Percentiles rank a stretch among this genome's conserved stretches.
Conservation (phyloP, 2,329 filamentous ascomycete genomes). For the Cercospora sp. region DNA sequence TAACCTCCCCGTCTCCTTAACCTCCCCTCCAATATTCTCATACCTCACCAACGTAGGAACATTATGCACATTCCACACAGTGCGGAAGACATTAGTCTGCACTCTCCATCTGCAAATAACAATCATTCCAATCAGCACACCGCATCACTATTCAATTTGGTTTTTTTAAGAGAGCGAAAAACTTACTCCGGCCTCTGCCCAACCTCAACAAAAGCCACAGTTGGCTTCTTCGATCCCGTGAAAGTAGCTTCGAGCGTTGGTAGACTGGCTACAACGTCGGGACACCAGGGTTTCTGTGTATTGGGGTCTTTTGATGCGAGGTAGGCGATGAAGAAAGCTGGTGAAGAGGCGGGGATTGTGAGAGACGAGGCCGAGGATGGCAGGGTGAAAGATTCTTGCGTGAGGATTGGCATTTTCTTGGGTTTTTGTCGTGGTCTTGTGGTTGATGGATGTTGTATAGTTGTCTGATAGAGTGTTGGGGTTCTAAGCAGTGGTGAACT, state of each 20-base stretch:
- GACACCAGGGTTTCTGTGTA: conserved; percentile 26
- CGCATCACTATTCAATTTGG: background rate
- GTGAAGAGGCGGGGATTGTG: background rate
- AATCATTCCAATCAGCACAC: background rate
- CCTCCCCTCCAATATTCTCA: conserved; percentile 11
- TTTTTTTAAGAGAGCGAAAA: background rate
- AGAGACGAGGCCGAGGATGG: background rate
- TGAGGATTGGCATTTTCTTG: background rate
- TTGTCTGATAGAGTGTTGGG: background rate
- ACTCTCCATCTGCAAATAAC: conserved; percentile 22
- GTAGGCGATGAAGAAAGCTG: conserved; percentile 25
- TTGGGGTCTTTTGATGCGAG: conserved; percentile 25
- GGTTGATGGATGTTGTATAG: background rate
- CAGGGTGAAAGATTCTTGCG: background rate
- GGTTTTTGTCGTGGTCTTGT: background rate
- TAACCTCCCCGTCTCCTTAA: conserved; percentile 23
- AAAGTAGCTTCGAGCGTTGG: conserved; percentile 24
- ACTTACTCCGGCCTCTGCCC: conserved; percentile 26
- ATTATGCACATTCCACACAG: conserved; percentile 77
- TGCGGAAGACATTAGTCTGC: conserved; percentile 80
- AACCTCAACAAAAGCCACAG: conserved; percentile 25
- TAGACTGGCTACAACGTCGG: conserved; percentile 24
- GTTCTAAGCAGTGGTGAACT: no score
- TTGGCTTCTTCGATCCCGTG: conserved; percentile 11
- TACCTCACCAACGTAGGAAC: conserved; percentile 23